These are phyloP conservation scores for Lactarius sanguifluus DNA, from an alignment of 768 basidiomycete genomes.

Conservation along the genomic window DNA sequence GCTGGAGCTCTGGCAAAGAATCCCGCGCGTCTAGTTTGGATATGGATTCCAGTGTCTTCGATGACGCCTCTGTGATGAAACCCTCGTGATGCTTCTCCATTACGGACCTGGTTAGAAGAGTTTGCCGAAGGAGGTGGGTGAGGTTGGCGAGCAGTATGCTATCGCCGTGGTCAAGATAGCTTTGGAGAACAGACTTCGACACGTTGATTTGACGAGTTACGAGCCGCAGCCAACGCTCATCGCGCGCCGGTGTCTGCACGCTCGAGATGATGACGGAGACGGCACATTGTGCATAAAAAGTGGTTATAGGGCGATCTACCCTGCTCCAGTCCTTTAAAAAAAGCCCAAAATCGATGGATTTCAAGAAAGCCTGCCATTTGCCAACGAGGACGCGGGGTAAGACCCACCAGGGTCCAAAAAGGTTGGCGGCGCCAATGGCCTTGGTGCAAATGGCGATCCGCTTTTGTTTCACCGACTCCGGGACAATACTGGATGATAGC, in stretches of 20 bases:
- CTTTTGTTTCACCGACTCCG: constrained; percentile 6
- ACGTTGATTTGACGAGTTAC: not conserved
- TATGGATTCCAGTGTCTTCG: not conserved
- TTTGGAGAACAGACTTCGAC: not conserved
- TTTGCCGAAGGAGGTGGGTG: constrained; percentile 3
- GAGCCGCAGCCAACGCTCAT: not conserved
- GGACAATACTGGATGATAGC: constrained; percentile 9
- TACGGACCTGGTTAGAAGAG: not conserved
- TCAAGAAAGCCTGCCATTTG: constrained; percentile 6
- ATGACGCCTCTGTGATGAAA: not conserved
- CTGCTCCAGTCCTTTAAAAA: not conserved
- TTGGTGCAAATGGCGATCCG: constrained; percentile 20
- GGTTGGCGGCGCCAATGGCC: not conserved
- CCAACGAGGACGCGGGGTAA: constrained; percentile 10
- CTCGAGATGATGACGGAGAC: not conserved
- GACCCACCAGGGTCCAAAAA: constrained; percentile 16
- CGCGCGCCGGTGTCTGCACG: not conserved
- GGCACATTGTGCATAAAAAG: constrained; percentile 13
- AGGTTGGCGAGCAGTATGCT: constrained; percentile 1
- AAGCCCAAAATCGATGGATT: constrained; percentile 14
- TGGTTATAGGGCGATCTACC: not conserved
- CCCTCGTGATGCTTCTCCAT: not conserved
- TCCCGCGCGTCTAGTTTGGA: not conserved
- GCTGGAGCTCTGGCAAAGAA: not conserved
- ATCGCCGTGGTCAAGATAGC: not conserved